Conservation (phyloP, 257 asterid species). For the Solanum neorickii region DNA sequence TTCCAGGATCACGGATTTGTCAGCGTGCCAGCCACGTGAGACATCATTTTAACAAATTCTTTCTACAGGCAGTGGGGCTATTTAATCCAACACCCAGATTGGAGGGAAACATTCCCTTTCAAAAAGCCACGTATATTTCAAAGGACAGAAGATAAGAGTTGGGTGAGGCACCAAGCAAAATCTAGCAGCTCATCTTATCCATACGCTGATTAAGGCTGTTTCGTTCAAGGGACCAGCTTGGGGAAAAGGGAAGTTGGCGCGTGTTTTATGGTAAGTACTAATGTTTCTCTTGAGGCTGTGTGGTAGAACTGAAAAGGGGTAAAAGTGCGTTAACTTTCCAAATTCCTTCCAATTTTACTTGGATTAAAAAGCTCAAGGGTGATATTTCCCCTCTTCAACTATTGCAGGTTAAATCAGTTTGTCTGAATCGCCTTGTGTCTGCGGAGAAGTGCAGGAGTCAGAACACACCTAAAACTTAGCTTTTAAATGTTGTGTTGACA, state of each 20-base stretch:
- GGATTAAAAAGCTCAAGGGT: background rate
- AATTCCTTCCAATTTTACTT: background rate
- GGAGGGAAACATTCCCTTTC: conserved; percentile 64
- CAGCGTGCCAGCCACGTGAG: background rate
- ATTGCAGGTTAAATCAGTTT: background rate
- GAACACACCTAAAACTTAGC: background rate
- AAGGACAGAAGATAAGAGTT: conserved; percentile 44
- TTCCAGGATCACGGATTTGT: background rate
- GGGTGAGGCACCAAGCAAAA: conserved; percentile 24
- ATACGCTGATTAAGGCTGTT: background rate
- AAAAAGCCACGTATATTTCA: conserved; percentile 48
- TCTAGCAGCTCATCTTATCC: background rate
- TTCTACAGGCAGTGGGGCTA: conserved; percentile 60
- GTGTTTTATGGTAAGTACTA: background rate
- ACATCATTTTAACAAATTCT: background rate
- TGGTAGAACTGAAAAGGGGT: background rate
- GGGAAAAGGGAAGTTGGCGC: background rate
- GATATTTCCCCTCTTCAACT: background rate
- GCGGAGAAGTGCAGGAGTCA: background rate
- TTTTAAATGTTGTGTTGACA: background rate
- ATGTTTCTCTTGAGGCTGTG: background rate
- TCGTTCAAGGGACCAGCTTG: background rate
- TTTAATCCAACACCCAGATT: conserved; percentile 55
- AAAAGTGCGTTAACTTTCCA: background rate
- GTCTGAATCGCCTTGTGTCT: background rate